Evolutionary conservation across 2,329 filamentous ascomycete species (phyloP).

Genomic region (Truncatella angustata): DNA sequence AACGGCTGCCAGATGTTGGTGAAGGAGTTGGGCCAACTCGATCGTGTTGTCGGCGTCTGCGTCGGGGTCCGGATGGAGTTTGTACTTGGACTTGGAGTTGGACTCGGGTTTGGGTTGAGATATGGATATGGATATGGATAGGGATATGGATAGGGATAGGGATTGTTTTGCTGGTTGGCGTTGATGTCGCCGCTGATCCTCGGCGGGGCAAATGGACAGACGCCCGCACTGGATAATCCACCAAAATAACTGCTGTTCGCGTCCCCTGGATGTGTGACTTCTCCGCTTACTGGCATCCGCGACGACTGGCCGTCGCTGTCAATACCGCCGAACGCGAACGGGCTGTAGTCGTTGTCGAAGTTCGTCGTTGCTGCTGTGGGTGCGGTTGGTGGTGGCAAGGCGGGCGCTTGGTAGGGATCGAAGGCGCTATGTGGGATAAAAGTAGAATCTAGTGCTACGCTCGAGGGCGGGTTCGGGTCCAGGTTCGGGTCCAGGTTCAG

Average conservation of each 20-base stretch:
- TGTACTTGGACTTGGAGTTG: neutral
- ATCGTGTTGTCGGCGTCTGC: slow-evolving; percentile 20
- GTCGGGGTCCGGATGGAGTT: slow-evolving; percentile 14
- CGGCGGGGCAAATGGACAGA: neutral
- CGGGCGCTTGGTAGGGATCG: neutral
- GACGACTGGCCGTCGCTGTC: no score
- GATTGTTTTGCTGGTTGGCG: neutral
- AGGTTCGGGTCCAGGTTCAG: no score
- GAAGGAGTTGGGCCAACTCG: no score
- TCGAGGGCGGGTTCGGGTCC: no score
- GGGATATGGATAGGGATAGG: neutral
- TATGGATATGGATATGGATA: neutral
- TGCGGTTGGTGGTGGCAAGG: neutral
- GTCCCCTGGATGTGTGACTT: neutral
- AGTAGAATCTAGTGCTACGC: neutral
- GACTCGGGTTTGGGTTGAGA: neutral
- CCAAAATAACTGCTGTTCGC: neutral
- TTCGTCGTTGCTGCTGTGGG: neutral
- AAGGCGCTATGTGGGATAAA: neutral
- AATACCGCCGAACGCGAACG: no score
- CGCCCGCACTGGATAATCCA: neutral
- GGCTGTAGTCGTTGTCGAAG: no score
- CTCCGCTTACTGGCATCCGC: slow-evolving; percentile 3
- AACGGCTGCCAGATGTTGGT: neutral
- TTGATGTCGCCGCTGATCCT: neutral